phyloP scores from a whole-genome alignment of 495 filamentous ascomycete species.

The Aspergillus cavernicola region DNA sequence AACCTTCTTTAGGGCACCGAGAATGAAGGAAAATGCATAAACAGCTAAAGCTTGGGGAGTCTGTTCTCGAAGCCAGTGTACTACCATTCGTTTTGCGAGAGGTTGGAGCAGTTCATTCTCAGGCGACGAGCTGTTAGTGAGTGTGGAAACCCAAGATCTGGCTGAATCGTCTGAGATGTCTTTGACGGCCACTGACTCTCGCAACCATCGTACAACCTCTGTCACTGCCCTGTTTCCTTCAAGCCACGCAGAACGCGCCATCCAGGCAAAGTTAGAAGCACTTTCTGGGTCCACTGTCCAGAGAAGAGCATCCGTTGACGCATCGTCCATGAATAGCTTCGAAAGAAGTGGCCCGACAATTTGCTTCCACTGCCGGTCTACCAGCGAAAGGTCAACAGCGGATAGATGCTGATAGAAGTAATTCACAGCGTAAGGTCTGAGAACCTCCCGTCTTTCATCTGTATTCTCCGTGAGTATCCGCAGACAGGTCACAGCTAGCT shows the following conservation, averaged over 20 bases:
- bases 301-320: slow-evolving; percentile 29
- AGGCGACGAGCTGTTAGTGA: slow-evolving; percentile 13
- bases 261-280: background rate
- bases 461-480: slow-evolving; percentile 17
- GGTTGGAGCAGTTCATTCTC: slow-evolving; percentile 18
- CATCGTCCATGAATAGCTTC: slow-evolving; percentile 28
- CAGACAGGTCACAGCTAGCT: slow-evolving; percentile 28
- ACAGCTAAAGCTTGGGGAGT: slow-evolving; percentile 6
- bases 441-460: slow-evolving; percentile 18
- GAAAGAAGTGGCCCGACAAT: slow-evolving; percentile 30
- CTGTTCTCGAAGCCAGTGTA: slow-evolving; percentile 17
- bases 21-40: slow-evolving; percentile 18
- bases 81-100: slow-evolving; percentile 16
- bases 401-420: slow-evolving; percentile 32
- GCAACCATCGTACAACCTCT: slow-evolving; percentile 30
- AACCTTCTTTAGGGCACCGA: slow-evolving; percentile 13
- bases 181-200: slow-evolving; percentile 30
- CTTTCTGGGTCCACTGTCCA: slow-evolving; percentile 17
- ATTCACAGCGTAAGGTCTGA: slow-evolving; percentile 29
- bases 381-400: slow-evolving; percentile 30
- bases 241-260: slow-evolving; percentile 23
- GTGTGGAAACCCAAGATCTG: slow-evolving; percentile 13
- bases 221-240: slow-evolving; percentile 24
- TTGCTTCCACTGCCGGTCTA: slow-evolving; percentile 29
- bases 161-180: slow-evolving; percentile 17